Percentiles rank a stretch among this genome's conserved stretches.
Evolutionary conservation across 1,284 basidiomycete species (phyloP).

Genomic region (Cryptococcus neoformans): DNA sequence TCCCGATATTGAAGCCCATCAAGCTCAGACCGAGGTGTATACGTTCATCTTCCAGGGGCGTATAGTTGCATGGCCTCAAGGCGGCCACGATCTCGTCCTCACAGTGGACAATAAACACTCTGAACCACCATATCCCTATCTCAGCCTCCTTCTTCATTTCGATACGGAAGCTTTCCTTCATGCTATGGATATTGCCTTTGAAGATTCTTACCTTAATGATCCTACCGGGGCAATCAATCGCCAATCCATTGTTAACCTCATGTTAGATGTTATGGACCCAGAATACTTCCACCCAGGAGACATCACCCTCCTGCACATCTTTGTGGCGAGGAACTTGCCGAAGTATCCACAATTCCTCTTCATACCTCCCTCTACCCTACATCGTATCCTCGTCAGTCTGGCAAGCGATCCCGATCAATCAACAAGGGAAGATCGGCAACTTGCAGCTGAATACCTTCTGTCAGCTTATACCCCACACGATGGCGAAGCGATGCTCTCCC

Average conservation of each 20-base stretch:
- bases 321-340: constrained; percentile 92
- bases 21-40: constrained; percentile 71
- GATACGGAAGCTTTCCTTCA: constrained; percentile 95
- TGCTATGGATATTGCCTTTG: constrained; percentile 89
- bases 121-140: constrained; percentile 85
- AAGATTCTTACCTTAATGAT: constrained; percentile 87
- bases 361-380: constrained; percentile 64
- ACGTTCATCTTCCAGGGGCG: constrained; percentile 78
- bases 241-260: constrained; percentile 76
- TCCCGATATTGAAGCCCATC: constrained; percentile 59
- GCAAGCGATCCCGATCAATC: constrained; percentile 66
- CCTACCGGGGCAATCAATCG: constrained; percentile 62
- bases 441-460: constrained; percentile 92
- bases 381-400: constrained; percentile 73
- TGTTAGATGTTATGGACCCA: constrained; percentile 66
- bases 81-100: constrained; percentile 59
- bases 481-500: constrained; percentile 60
- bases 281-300: constrained; percentile 58
- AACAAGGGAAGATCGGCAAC: constrained; percentile 88
- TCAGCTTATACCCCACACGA: constrained; percentile 86
- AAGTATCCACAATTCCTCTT: constrained; percentile 92
- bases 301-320: constrained; percentile 85
- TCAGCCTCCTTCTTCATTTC: constrained; percentile 76
- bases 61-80: constrained; percentile 80
- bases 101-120: constrained; percentile 45